Percentiles rank a stretch among this genome's conserved stretches.
These are phyloP conservation scores for Magnolia officinalis DNA, from an alignment of 164 flowering plant species.

Conservation along the genomic window DNA sequence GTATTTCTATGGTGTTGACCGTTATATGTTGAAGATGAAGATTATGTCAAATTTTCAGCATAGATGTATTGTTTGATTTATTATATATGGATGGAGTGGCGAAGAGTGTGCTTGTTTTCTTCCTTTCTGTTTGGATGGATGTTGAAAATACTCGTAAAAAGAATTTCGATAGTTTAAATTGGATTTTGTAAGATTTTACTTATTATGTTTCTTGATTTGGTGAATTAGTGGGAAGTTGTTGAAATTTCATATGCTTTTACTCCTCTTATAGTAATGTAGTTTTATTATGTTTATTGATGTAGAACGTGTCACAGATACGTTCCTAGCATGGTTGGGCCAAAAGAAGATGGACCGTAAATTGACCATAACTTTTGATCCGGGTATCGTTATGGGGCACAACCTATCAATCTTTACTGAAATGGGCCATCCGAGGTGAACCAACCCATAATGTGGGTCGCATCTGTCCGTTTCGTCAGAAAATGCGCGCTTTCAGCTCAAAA, in stretches of 20 bases:
- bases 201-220: not conserved
- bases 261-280: not conserved
- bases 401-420: too few relatives aligned
- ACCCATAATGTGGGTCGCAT: too few relatives aligned
- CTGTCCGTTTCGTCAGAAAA: too few relatives aligned
- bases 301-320: too few relatives aligned
- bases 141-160: not conserved
- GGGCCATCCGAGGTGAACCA: too few relatives aligned
- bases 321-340: too few relatives aligned
- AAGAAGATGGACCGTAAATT: too few relatives aligned
- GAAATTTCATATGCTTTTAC: not conserved
- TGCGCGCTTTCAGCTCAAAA: too few relatives aligned
- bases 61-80: not conserved
- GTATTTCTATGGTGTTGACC: not conserved
- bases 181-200: not conserved
- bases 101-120: not conserved
- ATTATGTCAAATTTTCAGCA: not conserved
- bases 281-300: not conserved
- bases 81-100: not conserved
- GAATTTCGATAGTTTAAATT: not conserved
- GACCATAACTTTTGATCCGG: too few relatives aligned
- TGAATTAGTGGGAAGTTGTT: not conserved
- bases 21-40: not conserved
- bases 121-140: not conserved
- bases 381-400: too few relatives aligned